Evolutionary conservation across 768 basidiomycete species (phyloP), one percentile per base, ranked within the genome.

Genomic region (Mycena capillaripes): DNA sequence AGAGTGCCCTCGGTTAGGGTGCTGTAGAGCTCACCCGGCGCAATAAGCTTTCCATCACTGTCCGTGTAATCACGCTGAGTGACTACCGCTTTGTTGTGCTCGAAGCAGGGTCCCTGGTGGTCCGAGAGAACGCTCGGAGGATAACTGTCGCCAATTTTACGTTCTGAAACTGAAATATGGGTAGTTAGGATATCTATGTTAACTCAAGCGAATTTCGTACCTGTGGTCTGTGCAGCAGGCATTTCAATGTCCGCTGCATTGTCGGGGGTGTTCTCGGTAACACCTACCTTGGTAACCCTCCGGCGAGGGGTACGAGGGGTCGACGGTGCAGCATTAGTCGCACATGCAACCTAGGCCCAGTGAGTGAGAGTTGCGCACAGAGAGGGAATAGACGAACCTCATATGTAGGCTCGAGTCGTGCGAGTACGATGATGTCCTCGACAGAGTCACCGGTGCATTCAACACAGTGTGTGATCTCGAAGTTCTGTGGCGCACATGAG

Each of bases 111-210:
- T 0, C 67, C 58, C 17, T 17, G n/a, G 19, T 69, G 58, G 48
- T 58, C 69, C 0, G 56, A 29, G 11, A 70, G 55, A 8, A 27
- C 34, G 34, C 19, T 42, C 0, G 69, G 61, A 2, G 27, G 61
- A 23, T 70, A 70, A 7, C 55, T 64, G 25, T 70, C 69, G 19
- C 69, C 69, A n/a, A 62, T 23, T 12, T 57, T 61, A 30, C 59
- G 58, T 14, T 68, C 48, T 60, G 48, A 9, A 14, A n/a, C n/a
- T n/a, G n/a, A n/a, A n/a, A n/a, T n/a, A n/a, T n/a, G n/a, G 4
- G 16, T 23, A 29, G 12, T 59, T 14, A 61, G 9, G 4, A 23
- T n/a, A 48, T 10, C 17, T 42, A 21, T 48, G 3, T 48, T 9
- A 48, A 48, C 3, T 48, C n/a, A 23, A 48, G 23, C 14, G 36